Evolutionary conservation across 192 early-diverging fungal species (phyloP), one percentile per base, ranked within the genome.

Genomic region (Coemansia sp.): DNA sequence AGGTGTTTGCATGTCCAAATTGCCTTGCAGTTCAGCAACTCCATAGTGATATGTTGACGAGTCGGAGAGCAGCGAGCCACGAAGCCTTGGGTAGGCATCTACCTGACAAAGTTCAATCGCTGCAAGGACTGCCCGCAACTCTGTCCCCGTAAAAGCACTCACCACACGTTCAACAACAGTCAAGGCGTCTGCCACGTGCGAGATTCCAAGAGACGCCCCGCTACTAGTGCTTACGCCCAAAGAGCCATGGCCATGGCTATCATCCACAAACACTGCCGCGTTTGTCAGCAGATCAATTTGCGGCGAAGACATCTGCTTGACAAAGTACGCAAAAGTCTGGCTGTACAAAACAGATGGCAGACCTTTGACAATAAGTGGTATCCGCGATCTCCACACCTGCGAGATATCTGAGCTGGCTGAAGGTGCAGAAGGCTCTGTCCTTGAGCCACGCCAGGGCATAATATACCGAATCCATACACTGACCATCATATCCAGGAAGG

Each of bases 381-480:
- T 64, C 7, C 80, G 74, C 58, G 62, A 66, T 57, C 66, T 60
- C 80, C 80, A 82, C 14, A 70, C 53, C 21, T 64, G 60, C 60
- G 77, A 69, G 15, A 77, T 64, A 10, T 68, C 76, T 4, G 55
- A 21, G 41, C 35, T 45, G 7, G 49, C 51, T 14, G 15, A 38
- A n/a, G 41, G 39, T 20, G 21, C 52, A 0, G 52, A n/a, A 14
- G 51, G 51, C 12, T 69, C 65, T 2, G 49, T 51, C 30, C 33
- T 45, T 36, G 72, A 59, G 1, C 68, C 60, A 4, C 72, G 69
- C 78, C 78, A 81, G 20, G 78, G 78, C 78, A 81, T 71, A 10
- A 64, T 61, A 44, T 75, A 81, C 26, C 78, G 65, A 34, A 72
- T 57, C 78, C 78, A 81, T 5, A 75, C 66, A 9, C 66, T 67